Conservation (phyloP, 2,329 filamentous ascomycete genomes). For the Verticillium tricorpus region DNA sequence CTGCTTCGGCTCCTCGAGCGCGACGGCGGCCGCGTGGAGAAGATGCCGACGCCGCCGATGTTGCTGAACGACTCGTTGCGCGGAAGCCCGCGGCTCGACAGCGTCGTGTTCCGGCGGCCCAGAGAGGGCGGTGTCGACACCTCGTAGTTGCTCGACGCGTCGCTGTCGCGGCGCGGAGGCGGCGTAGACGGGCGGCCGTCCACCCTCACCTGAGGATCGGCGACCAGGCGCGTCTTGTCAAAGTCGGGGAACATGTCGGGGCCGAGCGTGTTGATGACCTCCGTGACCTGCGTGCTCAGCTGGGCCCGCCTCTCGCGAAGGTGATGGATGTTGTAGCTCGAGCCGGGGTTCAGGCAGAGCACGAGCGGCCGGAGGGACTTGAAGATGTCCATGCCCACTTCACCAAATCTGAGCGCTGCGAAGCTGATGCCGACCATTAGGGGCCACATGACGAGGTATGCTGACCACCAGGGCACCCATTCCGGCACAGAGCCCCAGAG, state of each 20-base stretch:
- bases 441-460: slow-evolving; percentile 70
- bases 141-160: slow-evolving; percentile 37
- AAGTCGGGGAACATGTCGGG: slow-evolving; percentile 98
- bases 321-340: slow-evolving; percentile 76
- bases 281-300: slow-evolving; percentile 77
- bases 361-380: slow-evolving; percentile 89
- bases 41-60: slow-evolving; percentile 81
- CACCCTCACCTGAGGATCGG: slow-evolving; percentile 43
- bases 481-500: slow-evolving; percentile 77
- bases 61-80: slow-evolving; percentile 94
- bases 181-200: slow-evolving; percentile 19
- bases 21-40: slow-evolving; percentile 82
- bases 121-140: slow-evolving; percentile 34
- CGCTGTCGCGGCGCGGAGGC: slow-evolving; percentile 40
- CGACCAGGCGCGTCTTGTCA: slow-evolving; percentile 67
- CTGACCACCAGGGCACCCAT: slow-evolving; percentile 74
- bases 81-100: slow-evolving; percentile 55
- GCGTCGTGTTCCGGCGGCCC: slow-evolving; percentile 46
- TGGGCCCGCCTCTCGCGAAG: slow-evolving; percentile 68
- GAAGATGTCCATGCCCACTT: slow-evolving; percentile 98
- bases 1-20: slow-evolving; percentile 68
- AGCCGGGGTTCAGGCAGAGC: slow-evolving; percentile 78
- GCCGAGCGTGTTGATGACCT: slow-evolving; percentile 90
- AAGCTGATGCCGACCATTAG: slow-evolving; percentile 88
- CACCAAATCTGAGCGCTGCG: slow-evolving; percentile 87